A percentile compares a stretch with the other conserved stretches of the same genome.
phyloP scores from a whole-genome alignment of 441 rosid genomes.

The Melastoma candidum region DNA sequence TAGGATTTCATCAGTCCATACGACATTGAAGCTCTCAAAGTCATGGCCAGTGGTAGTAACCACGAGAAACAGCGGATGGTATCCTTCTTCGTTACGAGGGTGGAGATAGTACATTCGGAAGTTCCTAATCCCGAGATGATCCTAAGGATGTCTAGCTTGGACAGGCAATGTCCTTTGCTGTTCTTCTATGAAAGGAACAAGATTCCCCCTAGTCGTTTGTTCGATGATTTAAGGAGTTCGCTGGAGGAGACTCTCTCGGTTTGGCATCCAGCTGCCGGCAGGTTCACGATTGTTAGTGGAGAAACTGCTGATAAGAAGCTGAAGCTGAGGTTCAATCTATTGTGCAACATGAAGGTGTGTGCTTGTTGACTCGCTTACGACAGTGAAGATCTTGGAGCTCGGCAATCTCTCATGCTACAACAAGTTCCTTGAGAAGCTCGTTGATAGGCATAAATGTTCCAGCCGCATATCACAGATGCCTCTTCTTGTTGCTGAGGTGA shows the following conservation, averaged over 20 bases:
- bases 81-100: conserved; percentile 26
- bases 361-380: too few relatives aligned
- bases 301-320: too few relatives aligned
- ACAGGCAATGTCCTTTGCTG: conserved; percentile 64
- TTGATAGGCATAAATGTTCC: conserved; percentile 35
- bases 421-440: conserved; percentile 3
- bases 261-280: conserved; percentile 68
- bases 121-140: conserved; percentile 24
- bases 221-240: conserved; percentile 37
- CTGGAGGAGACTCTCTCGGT: conserved; percentile 47
- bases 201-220: conserved; percentile 23
- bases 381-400: too few relatives aligned
- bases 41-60: conserved; percentile 17
- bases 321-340: too few relatives aligned
- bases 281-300: conserved; percentile 17
- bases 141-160: conserved; percentile 48
- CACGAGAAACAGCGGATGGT: conserved; percentile 1
- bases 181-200: conserved; percentile 44
- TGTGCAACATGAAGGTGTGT: too few relatives aligned
- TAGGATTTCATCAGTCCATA: conserved; percentile 1
- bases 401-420: too few relatives aligned
- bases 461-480: conserved; percentile 48
- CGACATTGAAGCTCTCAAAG: conserved; percentile 3
- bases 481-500: conserved; percentile 61
- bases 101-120: conserved; percentile 30